These are phyloP conservation scores for Stevia rebaudiana DNA, from an alignment of 140 eudicot genomes.

Conservation along the genomic window DNA sequence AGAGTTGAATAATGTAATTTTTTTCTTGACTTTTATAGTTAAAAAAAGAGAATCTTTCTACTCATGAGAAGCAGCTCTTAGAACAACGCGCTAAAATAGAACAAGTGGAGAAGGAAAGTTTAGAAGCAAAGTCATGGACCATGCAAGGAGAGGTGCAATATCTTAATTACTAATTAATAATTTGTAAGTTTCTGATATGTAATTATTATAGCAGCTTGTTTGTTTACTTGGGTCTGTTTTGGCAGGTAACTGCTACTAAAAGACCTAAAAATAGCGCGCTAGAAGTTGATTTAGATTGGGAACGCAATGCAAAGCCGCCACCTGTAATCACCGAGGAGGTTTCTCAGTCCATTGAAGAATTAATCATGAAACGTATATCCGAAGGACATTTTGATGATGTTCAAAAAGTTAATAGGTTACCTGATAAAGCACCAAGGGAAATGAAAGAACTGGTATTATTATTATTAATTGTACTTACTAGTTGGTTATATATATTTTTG, in stretches of 20 bases:
- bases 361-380: constrained; percentile 69
- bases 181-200: background rate
- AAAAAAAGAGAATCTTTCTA: constrained; percentile 60
- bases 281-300: constrained; percentile 87
- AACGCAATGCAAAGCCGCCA: constrained; percentile 85
- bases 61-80: constrained; percentile 61
- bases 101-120: constrained; percentile 70
- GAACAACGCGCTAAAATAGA: constrained; percentile 67
- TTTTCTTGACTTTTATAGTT: constrained; percentile 4
- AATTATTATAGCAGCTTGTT: background rate
- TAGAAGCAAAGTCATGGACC: constrained; percentile 76
- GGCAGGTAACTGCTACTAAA: constrained; percentile 73
- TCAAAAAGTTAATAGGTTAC: constrained; percentile 57
- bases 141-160: constrained; percentile 83
- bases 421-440: constrained; percentile 64
- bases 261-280: constrained; percentile 94
- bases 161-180: background rate
- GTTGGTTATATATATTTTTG: constrained; percentile 10
- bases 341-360: constrained; percentile 76
- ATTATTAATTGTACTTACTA: too few relatives aligned
- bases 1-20: constrained; percentile 4
- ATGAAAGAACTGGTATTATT: constrained; percentile 76
- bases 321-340: constrained; percentile 90
- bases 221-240: constrained; percentile 17
- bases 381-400: constrained; percentile 86